These are phyloP conservation scores for Tulasnella sp. DNA, from an alignment of 768 basidiomycete species.

Conservation along the genomic window DNA sequence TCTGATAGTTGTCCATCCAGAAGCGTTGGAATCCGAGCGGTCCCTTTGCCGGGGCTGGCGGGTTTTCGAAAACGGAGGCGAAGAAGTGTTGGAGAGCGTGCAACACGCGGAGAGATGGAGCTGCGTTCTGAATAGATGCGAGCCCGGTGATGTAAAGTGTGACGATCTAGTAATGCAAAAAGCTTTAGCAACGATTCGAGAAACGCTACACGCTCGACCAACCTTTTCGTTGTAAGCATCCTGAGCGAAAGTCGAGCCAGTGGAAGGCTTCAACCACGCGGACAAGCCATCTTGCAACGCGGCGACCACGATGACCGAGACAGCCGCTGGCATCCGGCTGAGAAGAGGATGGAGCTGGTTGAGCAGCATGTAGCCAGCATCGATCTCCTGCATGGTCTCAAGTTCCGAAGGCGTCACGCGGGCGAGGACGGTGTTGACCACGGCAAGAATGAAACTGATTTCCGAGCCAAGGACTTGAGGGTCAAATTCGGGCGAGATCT, in stretches of 20 bases:
- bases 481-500: not conserved
- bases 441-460: not conserved
- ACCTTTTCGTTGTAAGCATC: conserved; percentile 1
- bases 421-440: not conserved
- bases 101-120: conserved; percentile 2
- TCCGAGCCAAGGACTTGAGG: not conserved
- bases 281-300: conserved; percentile 10
- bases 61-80: conserved; percentile 14
- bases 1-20: conserved; percentile 20
- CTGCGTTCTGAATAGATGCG: not conserved
- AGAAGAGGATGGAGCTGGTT: not conserved
- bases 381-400: not conserved
- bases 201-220: not conserved
- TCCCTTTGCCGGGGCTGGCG: conserved; percentile 13
- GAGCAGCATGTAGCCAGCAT: not conserved
- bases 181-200: not conserved
- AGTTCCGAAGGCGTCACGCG: not conserved
- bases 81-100: conserved; percentile 10
- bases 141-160: conserved; percentile 14
- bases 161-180: not conserved
- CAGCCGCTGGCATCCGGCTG: not conserved
- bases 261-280: conserved; percentile 12
- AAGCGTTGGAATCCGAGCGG: conserved; percentile 8
- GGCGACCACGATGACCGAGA: not conserved
- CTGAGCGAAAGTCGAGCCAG: not conserved